Evolutionary conservation across 441 rosid genomes (phyloP), one percentile per base, ranked within the genome.

Genomic region (Rhodomyrtus psidioides): DNA sequence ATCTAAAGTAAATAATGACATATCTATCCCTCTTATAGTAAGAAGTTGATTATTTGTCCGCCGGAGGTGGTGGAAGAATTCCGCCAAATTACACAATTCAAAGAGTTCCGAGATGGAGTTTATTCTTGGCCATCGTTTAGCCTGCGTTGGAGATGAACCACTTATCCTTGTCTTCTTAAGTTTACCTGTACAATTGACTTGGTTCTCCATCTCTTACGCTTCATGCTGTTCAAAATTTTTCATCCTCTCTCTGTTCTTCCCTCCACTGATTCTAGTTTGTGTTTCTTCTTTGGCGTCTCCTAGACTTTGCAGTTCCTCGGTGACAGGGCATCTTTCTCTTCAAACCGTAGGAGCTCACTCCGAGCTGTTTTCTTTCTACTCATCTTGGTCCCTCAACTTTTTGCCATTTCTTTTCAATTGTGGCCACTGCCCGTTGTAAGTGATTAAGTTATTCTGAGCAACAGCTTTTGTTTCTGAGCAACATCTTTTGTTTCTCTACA

Each of bases 301-400:
- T 92, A 94, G 96, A 92, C 90, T 92, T 92, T 90, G 98, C 96
- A 82, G 98, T 94, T 91, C 98, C 98, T 89, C 97, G 97, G 98
- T 96, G 97, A 95, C 95, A 90, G 53, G 84, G 53, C 84, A 56
- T 44, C 58, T 53, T 84, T 62, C 27, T 51, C 54, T 49, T 65
- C 84, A 81, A 86, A 88, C 84, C 87, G 86, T 81, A 74, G 44
- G 34, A 55, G 34, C 57, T 55, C 39, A 9, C 23, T 53, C 26
- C 26, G 87, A 84, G 88, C 88, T 21, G 87, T 87, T 86, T 44
- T 88, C 62, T 82, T 54, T 58, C 82, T 39, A 83, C n/a, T 57
- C 39, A 5, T 14, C 82, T 27, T 23, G 86, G 87, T 85, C 87
- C 70, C 34, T 82, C 83, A 49, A 57, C 84, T 85, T 82, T 82